phyloP scores from a whole-genome alignment of 1,284 basidiomycete species.

The Cerioporus squamosus region DNA sequence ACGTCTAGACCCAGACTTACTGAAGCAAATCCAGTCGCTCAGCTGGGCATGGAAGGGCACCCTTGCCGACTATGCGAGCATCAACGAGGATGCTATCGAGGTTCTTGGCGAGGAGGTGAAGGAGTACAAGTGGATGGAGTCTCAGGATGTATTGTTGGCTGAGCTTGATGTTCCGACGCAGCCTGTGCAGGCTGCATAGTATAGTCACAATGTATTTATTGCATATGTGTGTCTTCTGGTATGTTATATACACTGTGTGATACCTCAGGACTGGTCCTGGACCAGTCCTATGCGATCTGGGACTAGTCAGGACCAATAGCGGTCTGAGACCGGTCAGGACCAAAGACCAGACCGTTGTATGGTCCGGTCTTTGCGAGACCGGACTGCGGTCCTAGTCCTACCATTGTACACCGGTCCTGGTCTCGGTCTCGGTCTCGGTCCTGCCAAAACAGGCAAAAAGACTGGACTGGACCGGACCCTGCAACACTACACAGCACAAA shows the following conservation, averaged over 20 bases:
- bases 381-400: background rate
- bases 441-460: background rate
- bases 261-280: background rate
- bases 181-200: background rate
- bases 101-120: background rate
- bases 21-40: conserved; percentile 4
- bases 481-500: conserved; percentile 1
- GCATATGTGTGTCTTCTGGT: background rate
- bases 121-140: conserved; percentile 2
- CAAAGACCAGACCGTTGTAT: background rate
- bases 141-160: background rate
- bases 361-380: background rate
- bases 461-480: conserved; percentile 5
- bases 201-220: background rate
- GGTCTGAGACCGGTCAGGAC: background rate
- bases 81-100: background rate
- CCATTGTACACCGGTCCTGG: background rate
- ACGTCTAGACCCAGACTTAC: conserved; percentile 4
- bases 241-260: too few species aligned
- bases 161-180: background rate
- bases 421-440: background rate
- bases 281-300: background rate
- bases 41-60: background rate
- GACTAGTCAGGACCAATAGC: background rate
- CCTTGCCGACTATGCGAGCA: conserved; percentile 4